Percentiles rank a stretch among this genome's conserved stretches.
Evolutionary conservation across 768 basidiomycete species (phyloP).

Genomic region (Suillus ampliporus): DNA sequence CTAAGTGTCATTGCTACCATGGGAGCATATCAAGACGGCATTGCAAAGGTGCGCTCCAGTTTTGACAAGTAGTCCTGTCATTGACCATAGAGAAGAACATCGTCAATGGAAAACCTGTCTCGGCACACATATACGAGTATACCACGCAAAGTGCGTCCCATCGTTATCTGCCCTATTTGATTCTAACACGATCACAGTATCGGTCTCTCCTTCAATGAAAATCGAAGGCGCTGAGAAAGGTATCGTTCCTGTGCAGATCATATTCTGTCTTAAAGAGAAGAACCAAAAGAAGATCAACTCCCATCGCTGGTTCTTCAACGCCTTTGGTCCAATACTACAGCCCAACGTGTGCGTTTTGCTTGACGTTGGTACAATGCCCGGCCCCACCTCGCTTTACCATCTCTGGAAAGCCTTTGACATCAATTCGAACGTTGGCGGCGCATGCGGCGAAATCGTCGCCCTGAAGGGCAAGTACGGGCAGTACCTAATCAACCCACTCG

Average conservation of each 20-base stretch:
- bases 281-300: conserved; percentile 98
- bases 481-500: conserved; percentile 83
- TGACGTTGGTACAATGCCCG: conserved; percentile 87
- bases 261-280: conserved; percentile 91
- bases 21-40: conserved; percentile 94
- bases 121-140: conserved; percentile 92
- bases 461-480: conserved; percentile 84
- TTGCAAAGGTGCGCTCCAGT: conserved; percentile 69
- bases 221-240: conserved; percentile 81
- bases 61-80: not conserved
- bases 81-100: conserved; percentile 51
- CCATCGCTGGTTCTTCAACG: conserved; percentile 95
- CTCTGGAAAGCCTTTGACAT: conserved; percentile 96
- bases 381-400: conserved; percentile 88
- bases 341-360: conserved; percentile 93
- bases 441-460: conserved; percentile 96
- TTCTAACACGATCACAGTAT: conserved; percentile 52
- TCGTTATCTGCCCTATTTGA: conserved; percentile 4
- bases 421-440: conserved; percentile 89
- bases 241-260: conserved; percentile 87
- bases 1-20: conserved; percentile 89
- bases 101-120: conserved; percentile 82
- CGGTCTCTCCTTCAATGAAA: conserved; percentile 80
- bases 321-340: conserved; percentile 79
- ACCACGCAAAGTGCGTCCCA: conserved; percentile 80